A percentile compares a stretch with the other conserved stretches of the same genome.
These are phyloP conservation scores for Alternaria burnsii DNA, from an alignment of 2,329 filamentous ascomycete genomes.

Conservation along the genomic window DNA sequence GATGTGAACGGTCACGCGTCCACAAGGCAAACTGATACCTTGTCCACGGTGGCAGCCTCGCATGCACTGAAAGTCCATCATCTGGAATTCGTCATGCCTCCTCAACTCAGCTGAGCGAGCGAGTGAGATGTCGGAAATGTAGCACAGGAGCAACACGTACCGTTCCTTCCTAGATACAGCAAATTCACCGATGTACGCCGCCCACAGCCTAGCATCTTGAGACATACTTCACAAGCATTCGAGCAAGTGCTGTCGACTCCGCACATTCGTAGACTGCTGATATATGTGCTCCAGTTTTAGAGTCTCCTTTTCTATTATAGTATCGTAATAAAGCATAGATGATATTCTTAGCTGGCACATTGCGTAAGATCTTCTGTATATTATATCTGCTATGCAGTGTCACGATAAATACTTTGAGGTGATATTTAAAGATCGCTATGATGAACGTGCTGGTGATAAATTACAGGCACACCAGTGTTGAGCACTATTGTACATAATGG, in stretches of 20 bases:
- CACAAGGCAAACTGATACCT: neutral
- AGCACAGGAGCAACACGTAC: neutral
- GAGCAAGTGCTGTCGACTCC: neutral
- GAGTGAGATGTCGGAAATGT: neutral
- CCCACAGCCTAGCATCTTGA: neutral
- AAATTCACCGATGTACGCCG: neutral
- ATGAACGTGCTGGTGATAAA: too few species aligned
- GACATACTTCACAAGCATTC: accelerated
- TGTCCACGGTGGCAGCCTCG: constrained; percentile 14
- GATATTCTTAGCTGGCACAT: too few species aligned
- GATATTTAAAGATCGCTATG: too few species aligned
- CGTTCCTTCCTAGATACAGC: neutral
- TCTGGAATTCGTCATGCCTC: neutral
- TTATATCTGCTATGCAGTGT: too few species aligned
- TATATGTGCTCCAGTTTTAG: neutral
- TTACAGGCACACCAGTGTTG: too few species aligned
- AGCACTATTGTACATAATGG: too few species aligned
- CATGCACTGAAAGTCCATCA: neutral
- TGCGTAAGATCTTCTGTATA: too few species aligned
- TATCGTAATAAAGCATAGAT: too few species aligned
- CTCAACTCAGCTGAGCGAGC: neutral
- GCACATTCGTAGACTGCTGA: neutral
- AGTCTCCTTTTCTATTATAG: too few species aligned
- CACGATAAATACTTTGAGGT: too few species aligned
- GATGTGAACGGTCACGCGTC: neutral